Evolutionary conservation across 2,329 filamentous ascomycete genomes (phyloP).

Genomic region (Microsporum canis): DNA sequence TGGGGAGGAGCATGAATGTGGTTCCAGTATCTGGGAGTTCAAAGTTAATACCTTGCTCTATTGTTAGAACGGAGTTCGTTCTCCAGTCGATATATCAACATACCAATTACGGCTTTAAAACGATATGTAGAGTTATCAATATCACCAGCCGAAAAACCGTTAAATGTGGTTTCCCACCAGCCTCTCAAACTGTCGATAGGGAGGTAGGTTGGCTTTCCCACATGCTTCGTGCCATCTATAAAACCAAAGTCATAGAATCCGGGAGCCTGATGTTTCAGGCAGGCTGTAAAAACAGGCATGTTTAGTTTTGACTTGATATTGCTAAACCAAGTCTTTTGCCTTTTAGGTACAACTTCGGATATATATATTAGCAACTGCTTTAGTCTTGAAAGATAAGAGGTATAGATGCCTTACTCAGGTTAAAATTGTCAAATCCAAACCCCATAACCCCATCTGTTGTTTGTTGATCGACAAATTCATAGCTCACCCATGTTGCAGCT

Average conservation of each 20-base stretch:
- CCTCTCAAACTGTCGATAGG: slow-evolving; percentile 50
- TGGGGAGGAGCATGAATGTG: slow-evolving; percentile 51
- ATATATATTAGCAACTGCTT: background rate
- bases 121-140: slow-evolving; percentile 10
- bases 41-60: background rate
- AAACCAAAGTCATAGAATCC: slow-evolving; percentile 65
- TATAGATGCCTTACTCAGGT: slow-evolving; percentile 31
- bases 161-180: slow-evolving; percentile 57
- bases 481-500: slow-evolving; percentile 49
- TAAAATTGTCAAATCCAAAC: slow-evolving; percentile 49
- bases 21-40: slow-evolving; percentile 51
- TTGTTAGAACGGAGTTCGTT: background rate
- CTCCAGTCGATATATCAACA: background rate
- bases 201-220: slow-evolving; percentile 50
- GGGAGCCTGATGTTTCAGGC: slow-evolving; percentile 48
- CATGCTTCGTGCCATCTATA: slow-evolving; percentile 54
- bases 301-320: slow-evolving; percentile 51
- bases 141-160: slow-evolving; percentile 44
- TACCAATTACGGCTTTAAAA: background rate
- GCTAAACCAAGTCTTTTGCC: slow-evolving; percentile 62
- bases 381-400: background rate
- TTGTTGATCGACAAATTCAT: slow-evolving; percentile 40
- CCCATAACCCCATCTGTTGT: slow-evolving; percentile 51
- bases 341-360: slow-evolving; percentile 8
- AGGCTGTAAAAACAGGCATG: slow-evolving; percentile 58